Conservation (phyloP, 768 basidiomycete genomes). For the Dioszegia crocea region DNA sequence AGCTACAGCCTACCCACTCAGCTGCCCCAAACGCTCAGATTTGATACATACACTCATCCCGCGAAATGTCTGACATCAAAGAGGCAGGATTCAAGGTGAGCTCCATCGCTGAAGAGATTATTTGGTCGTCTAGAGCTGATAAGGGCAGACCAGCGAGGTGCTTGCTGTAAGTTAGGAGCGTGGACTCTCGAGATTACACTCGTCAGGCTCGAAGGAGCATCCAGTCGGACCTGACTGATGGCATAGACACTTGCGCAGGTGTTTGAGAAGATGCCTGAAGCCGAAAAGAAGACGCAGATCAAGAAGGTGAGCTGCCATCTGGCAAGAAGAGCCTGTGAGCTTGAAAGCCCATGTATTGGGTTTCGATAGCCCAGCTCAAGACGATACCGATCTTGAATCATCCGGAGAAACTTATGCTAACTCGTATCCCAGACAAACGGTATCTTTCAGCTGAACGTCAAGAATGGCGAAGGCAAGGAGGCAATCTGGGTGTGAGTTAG, state of each 20-base stretch:
- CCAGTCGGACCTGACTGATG: too few relatives aligned
- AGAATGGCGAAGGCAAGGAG: conserved; percentile 66
- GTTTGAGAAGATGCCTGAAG: conserved; percentile 45
- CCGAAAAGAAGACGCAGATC: conserved; percentile 47
- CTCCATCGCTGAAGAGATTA: neutral
- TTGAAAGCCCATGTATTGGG: too few relatives aligned
- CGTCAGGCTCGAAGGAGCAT: neutral
- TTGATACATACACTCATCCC: neutral
- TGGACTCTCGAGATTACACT: neutral
- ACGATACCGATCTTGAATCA: neutral
- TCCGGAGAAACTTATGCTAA: neutral
- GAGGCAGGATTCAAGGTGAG: conserved; percentile 45
- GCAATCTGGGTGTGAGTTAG: conserved; percentile 59
- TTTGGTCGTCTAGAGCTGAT: neutral
- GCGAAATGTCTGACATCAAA: conserved; percentile 42
- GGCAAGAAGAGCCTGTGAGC: too few relatives aligned
- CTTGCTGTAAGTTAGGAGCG: conserved; percentile 27
- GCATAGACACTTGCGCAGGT: conserved; percentile 36
- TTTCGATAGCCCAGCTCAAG: too few relatives aligned
- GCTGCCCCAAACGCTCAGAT: too few relatives aligned
- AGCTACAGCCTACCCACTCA: neutral
- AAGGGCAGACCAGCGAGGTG: conserved; percentile 36
- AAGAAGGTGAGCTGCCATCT: conserved; percentile 45
- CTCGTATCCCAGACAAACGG: conserved; percentile 64
- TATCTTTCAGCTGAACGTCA: conserved; percentile 77